Base-by-base conservation (phyloP, 768 basidiomycete species). In the Leccinum longicurvipes region DNA sequence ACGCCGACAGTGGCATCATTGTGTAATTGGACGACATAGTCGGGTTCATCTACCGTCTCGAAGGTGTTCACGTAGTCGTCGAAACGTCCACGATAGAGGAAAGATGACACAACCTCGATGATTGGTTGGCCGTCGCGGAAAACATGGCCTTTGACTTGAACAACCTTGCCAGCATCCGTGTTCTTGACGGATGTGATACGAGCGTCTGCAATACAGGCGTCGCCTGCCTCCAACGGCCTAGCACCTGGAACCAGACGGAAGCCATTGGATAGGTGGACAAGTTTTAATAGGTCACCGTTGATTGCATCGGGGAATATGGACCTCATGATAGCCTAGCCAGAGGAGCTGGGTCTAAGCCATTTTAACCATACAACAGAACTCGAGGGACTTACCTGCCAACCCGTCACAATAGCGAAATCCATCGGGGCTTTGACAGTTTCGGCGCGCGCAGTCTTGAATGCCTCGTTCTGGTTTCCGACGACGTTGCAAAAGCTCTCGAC, bases 371-470 rank as follows among this genome's bases (percentile, higher is more conserved):
- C 14, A 41, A 53, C 17, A 47, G 1, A 23, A 34, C 24, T 54
- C 27, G 42, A 27, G 23, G 39, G 50, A 73, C 87, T 57, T 69
- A 93, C 94, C 87, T 96, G 86, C 97, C 97, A 99, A 46, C 96
- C 95, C 39, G 94, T 87, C 50, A 98, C 96, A 66, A 99, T 99
- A 24, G 95, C 93, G 64, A 97, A 98, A 75, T 98, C 96, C 92
- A 99, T 96, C 0, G 97, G 97, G 2, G 96, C 93, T 65, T 89
- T 83, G 44, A 93, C 83, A 45, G 65, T 71, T 23, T 79, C 77
- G 47, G 79, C 86, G 54, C 93, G 81, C 3, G 79, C 83, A 12
- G 81, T 77, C 81, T 95, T 93, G 81, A 96, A 99, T 1, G 82
- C 81, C 68, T 93, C 96, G 28, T 84, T 87, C 66, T 95, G 87